A percentile compares a stretch with the other conserved stretches of the same genome.
These are phyloP conservation scores for Chlorella ohadii DNA, from an alignment of 139 green algal genomes.

Conservation along the genomic window DNA sequence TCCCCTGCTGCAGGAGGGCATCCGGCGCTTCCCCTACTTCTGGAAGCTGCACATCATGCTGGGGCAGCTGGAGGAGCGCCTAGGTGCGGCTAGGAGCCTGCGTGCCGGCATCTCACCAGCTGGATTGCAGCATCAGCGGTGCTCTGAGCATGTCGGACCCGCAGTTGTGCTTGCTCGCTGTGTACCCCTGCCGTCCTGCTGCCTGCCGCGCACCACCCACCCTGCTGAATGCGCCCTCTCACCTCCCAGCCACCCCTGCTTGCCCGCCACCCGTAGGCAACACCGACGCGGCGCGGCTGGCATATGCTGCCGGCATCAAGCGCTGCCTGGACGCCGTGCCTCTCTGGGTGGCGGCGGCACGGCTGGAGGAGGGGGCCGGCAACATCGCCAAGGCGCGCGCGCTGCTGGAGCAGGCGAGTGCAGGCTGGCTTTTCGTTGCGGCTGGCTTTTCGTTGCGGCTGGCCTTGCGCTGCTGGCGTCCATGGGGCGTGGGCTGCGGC, in stretches of 20 bases:
- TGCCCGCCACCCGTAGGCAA: conserved; percentile 1
- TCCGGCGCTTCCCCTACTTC: conserved; percentile 78
- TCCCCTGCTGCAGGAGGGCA: conserved; percentile 57
- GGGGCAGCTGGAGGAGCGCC: conserved; percentile 89
- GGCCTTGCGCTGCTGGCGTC: too few relatives aligned
- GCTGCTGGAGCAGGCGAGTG: conserved; percentile 70
- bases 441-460: too few relatives aligned
- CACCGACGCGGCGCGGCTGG: conserved; percentile 46
- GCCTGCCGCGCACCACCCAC: too few relatives aligned
- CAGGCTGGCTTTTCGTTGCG: neutral
- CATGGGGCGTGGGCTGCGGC: too few relatives aligned
- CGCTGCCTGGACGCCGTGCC: conserved; percentile 72
- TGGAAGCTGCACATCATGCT: conserved; percentile 97
- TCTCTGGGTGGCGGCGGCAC: conserved; percentile 78
- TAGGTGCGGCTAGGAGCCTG: too few relatives aligned
- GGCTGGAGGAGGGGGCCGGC: conserved; percentile 83
- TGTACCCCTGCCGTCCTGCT: too few relatives aligned
- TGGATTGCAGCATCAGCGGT: neutral
- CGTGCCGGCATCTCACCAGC: too few relatives aligned
- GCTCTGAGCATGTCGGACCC: neutral
- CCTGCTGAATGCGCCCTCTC: neutral
- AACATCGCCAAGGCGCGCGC: conserved; percentile 77
- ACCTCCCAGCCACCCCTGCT: neutral
- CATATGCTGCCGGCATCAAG: conserved; percentile 54
- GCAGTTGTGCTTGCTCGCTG: too few relatives aligned